Evolutionary conservation across 1,284 basidiomycete genomes (phyloP).

Genomic region (Cryptococcus sp.): DNA sequence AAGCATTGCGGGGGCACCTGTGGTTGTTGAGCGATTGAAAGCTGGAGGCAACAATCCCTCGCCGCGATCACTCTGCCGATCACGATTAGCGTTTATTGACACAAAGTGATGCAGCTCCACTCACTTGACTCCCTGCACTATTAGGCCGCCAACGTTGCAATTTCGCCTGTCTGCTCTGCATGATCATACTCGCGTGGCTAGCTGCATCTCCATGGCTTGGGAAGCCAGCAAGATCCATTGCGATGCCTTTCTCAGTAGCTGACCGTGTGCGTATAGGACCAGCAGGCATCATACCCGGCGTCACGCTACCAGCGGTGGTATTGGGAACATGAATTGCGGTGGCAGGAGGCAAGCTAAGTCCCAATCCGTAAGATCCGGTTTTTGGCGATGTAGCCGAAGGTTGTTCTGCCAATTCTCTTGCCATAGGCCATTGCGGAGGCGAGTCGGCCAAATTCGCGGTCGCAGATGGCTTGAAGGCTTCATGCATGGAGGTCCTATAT

Average conservation of each 20-base stretch:
- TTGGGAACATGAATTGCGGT: slow-evolving; percentile 16
- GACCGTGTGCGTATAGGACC: slow-evolving; percentile 4
- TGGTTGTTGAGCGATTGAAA: slow-evolving; percentile 36
- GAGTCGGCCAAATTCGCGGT: slow-evolving; percentile 16
- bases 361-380: slow-evolving; percentile 27
- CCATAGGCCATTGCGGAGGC: slow-evolving; percentile 12
- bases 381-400: slow-evolving; percentile 9
- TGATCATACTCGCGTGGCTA: slow-evolving; percentile 58
- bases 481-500: slow-evolving; percentile 44
- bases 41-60: slow-evolving; percentile 27
- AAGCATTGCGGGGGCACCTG: slow-evolving; percentile 36
- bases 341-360: slow-evolving; percentile 27
- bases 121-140: slow-evolving; percentile 28
- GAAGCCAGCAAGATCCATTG: slow-evolving; percentile 44
- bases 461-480: slow-evolving; percentile 26
- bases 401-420: neutral
- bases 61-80: slow-evolving; percentile 7
- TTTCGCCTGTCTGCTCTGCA: slow-evolving; percentile 59
- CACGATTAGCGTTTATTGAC: neutral
- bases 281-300: slow-evolving; percentile 19
- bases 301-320: slow-evolving; percentile 16
- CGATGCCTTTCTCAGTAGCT: slow-evolving; percentile 21
- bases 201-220: slow-evolving; percentile 55
- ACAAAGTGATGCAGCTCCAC: neutral
- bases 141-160: slow-evolving; percentile 57